Evolutionary conservation across 495 filamentous ascomycete species (phyloP).

Genomic region (Xylaria sp.): DNA sequence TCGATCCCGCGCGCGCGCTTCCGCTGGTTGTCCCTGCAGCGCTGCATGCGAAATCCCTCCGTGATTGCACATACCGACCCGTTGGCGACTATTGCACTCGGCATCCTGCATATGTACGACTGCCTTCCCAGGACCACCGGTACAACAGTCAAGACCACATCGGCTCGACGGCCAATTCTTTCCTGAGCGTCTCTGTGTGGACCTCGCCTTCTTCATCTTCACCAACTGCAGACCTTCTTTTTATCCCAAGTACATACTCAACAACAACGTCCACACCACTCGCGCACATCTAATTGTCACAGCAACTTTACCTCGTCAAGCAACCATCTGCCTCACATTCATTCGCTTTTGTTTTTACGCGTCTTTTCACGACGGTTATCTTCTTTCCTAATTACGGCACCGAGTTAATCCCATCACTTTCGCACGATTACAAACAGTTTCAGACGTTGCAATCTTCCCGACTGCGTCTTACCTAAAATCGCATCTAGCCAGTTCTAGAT

Average conservation of each 20-base stretch:
- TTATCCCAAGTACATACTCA: constrained; percentile 31
- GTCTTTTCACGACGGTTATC: background rate
- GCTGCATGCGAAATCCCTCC: constrained; percentile 4
- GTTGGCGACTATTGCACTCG: constrained; percentile 21
- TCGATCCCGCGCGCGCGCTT: background rate
- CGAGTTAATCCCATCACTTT: constrained; percentile 15
- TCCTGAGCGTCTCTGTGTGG: constrained; percentile 22
- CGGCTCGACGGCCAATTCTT: constrained; percentile 16
- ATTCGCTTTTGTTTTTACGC: constrained; percentile 17
- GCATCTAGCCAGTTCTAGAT: background rate
- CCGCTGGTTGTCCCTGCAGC: constrained; percentile 2
- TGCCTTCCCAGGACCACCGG: background rate
- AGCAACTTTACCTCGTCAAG: constrained; percentile 6
- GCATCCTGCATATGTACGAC: constrained; percentile 18
- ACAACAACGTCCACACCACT: background rate
- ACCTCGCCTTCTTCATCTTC: constrained; percentile 36
- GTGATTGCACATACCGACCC: constrained; percentile 7
- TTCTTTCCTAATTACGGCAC: constrained; percentile 4
- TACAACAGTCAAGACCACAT: constrained; percentile 4
- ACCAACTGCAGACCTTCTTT: constrained; percentile 43
- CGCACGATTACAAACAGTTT: constrained; percentile 18
- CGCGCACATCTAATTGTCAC: constrained; percentile 10
- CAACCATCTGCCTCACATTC: constrained; percentile 18
- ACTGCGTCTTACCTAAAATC: background rate
- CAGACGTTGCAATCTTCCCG: constrained; percentile 4